Base-by-base conservation (phyloP, 2,329 filamentous ascomycete genomes). In the Iodosphaeria phyllophila region DNA sequence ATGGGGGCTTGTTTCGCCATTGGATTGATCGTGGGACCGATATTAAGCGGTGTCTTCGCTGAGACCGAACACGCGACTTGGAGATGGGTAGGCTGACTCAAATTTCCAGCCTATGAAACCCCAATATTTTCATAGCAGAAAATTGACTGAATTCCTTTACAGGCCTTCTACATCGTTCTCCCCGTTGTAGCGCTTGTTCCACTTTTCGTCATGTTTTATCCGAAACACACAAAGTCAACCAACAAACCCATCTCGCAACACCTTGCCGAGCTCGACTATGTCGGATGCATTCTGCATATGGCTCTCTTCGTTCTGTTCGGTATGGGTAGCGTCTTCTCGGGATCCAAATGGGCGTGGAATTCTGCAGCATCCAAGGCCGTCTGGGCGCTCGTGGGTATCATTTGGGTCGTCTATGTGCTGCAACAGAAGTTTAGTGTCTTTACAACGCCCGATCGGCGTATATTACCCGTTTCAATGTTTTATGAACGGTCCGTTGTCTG, bases 311-410 rank as follows among this genome's bases (percentile, higher is more conserved):
- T 52, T 2, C 43, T 51, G 3, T 40, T 60, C 14, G 43, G 58
- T 16, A 49, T 66, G 29, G 56, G 48, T 1, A 46, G 66, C 23
- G 51, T 49, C 8, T 64, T 65, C 23, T 61, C 56, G 5, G 66
- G 64, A 1, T 40, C 49, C 1, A 35, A 51, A 2, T 70, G 53
- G 36, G 36, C 41, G 0, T 72, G 64, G 64, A 43, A 42, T 14
- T 48, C 44, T 4, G 48, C 46, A 0, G 38, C 46, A 0, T 48
- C 52, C 12, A 60, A 69, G 24, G 48, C 47, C 1, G 43, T 57
- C 4, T 63, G 61, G 35, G 44, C 58, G 11, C 36, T 59, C 2
- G 56, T 54, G n/a, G 56, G 44, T 1, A 32, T 60, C 2, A 34
- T 56, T 1, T 38, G 58, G 17, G 32, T 58, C 15, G 32, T 42